These are phyloP conservation scores for Mrakia blollopis DNA, from an alignment of 768 basidiomycete species.

Conservation along the genomic window DNA sequence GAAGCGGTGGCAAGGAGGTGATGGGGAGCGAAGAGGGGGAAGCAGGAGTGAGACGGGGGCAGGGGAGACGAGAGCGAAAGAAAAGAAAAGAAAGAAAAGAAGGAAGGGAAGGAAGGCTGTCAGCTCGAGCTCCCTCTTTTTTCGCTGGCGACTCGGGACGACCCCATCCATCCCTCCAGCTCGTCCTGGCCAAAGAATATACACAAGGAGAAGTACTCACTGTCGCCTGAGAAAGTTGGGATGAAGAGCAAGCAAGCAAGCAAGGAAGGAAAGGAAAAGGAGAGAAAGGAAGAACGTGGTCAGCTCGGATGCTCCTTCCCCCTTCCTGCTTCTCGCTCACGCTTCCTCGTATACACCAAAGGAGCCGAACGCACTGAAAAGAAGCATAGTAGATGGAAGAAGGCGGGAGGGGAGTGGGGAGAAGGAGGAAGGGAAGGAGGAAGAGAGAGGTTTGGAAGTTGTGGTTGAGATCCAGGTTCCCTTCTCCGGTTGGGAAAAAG, in stretches of 20 bases:
- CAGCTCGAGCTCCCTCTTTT: not conserved
- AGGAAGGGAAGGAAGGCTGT: not conserved
- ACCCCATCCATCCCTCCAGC: not conserved
- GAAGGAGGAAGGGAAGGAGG: constrained; percentile 15
- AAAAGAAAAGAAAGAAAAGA: not conserved
- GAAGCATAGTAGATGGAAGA: constrained; percentile 22
- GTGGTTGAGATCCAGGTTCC: not conserved
- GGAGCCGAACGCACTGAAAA: constrained; percentile 14
- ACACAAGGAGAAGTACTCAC: not conserved
- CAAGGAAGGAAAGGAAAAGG: not conserved
- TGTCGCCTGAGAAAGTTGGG: constrained; percentile 1
- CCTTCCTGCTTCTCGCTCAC: not conserved
- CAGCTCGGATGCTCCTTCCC: not conserved
- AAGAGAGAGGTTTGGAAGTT: not conserved
- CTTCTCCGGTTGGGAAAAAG: not conserved
- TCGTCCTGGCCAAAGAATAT: not conserved
- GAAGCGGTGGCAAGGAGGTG: too few relatives aligned
- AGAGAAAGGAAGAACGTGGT: not conserved
- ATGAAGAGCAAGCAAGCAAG: not conserved
- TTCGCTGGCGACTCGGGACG: not conserved
- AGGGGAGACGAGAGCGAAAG: not conserved
- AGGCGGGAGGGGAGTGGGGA: constrained; percentile 9
- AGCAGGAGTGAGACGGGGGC: too few relatives aligned
- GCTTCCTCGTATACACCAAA: not conserved
- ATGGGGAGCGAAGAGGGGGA: not conserved